A percentile compares a stretch with the other conserved stretches of the same genome.
Evolutionary conservation across 2,329 filamentous ascomycete genomes (phyloP).

Genomic region (Fusarium penzigii): DNA sequence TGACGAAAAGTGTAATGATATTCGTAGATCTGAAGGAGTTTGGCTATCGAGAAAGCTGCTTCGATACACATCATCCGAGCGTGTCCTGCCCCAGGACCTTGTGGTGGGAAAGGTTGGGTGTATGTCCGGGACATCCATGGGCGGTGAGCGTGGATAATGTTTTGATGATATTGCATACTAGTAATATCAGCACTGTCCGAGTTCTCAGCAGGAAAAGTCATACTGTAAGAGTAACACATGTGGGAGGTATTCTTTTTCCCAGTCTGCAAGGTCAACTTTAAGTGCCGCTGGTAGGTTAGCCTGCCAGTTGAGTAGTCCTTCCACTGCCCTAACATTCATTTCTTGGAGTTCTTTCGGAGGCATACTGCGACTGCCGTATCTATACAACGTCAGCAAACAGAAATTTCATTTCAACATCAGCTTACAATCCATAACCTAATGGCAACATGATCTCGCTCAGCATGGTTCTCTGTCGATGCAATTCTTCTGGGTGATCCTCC

Average conservation of each 20-base stretch:
- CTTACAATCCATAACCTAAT: slow-evolving; percentile 25
- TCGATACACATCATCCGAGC: slow-evolving; percentile 27
- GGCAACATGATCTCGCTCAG: slow-evolving; percentile 27
- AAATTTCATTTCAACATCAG: neutral
- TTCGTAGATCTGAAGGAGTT: slow-evolving; percentile 20
- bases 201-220: neutral
- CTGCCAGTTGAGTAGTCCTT: slow-evolving; percentile 22
- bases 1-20: slow-evolving; percentile 14
- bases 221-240: slow-evolving; percentile 28
- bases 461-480: slow-evolving; percentile 15
- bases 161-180: slow-evolving; percentile 32
- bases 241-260: slow-evolving; percentile 17
- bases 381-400: neutral
- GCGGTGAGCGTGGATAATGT: slow-evolving; percentile 26
- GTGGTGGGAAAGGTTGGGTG: slow-evolving; percentile 19
- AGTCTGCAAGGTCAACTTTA: slow-evolving; percentile 20
- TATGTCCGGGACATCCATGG: slow-evolving; percentile 30
- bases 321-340: slow-evolving; percentile 19
- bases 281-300: slow-evolving; percentile 15
- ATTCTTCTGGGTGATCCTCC: slow-evolving; percentile 14
- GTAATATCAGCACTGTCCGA: neutral
- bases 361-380: slow-evolving; percentile 23
- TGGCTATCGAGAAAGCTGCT: slow-evolving; percentile 15
- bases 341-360: slow-evolving; percentile 15
- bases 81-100: slow-evolving; percentile 24